phyloP scores from a whole-genome alignment of 1,284 basidiomycete species.

The Naganishia sp. region DNA sequence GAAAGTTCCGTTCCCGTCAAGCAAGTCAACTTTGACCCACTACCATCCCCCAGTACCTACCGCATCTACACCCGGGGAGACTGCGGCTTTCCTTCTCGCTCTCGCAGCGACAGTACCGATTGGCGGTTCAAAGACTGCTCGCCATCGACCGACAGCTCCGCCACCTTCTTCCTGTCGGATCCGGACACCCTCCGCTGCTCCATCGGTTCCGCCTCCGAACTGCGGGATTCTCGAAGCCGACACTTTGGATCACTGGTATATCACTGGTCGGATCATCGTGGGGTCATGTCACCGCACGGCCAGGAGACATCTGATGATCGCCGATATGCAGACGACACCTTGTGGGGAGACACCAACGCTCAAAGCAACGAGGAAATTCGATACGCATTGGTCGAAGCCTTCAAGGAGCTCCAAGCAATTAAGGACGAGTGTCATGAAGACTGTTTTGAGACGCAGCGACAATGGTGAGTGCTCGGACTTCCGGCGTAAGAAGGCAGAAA shows the following conservation, averaged over 20 bases:
- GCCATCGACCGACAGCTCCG: slow-evolving; percentile 15
- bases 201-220: not conserved
- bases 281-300: slow-evolving; percentile 4
- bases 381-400: slow-evolving; percentile 1
- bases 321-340: slow-evolving; percentile 12
- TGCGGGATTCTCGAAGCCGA: slow-evolving; percentile 2
- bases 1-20: slow-evolving; percentile 79
- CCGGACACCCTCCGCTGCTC: not conserved
- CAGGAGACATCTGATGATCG: not conserved
- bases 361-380: slow-evolving; percentile 27
- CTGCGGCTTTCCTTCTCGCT: no score
- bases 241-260: slow-evolving; percentile 8
- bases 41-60: slow-evolving; percentile 14
- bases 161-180: slow-evolving; percentile 1
- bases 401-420: slow-evolving; percentile 7
- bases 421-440: not conserved
- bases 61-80: not conserved
- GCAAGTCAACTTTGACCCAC: slow-evolving; percentile 73
- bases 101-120: not conserved
- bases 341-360: slow-evolving; percentile 21
- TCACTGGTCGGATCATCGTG: slow-evolving; percentile 12
- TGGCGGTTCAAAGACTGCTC: not conserved
- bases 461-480: not conserved
- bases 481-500: no score
- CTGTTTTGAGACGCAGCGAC: slow-evolving; percentile 19